Evolutionary conservation across 805 yeast species (phyloP).

Genomic region (Candida chauliodis): DNA sequence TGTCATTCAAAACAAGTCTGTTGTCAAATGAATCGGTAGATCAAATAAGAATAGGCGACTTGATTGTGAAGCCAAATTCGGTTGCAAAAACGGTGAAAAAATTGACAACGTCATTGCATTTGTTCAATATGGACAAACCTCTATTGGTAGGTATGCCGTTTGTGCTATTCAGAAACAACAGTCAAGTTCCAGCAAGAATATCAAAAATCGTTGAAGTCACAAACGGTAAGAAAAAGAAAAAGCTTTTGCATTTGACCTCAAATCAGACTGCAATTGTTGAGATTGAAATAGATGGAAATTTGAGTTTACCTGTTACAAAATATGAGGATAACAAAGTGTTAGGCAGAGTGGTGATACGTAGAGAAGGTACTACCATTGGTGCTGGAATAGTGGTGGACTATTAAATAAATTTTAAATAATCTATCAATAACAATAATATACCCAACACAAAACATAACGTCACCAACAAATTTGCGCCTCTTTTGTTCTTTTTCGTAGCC

Average conservation of each 20-base stretch:
- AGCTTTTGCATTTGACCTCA: conserved; percentile 54
- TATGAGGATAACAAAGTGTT: conserved; percentile 47
- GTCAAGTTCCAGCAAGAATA: conserved; percentile 67
- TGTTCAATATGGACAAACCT: conserved; percentile 57
- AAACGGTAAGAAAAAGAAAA: conserved; percentile 27
- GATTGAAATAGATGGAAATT: conserved; percentile 45
- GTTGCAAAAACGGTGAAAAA: conserved; percentile 23
- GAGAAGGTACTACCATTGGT: conserved; percentile 68
- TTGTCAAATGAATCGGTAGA: conserved; percentile 50
- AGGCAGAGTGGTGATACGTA: conserved; percentile 67
- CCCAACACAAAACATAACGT: conserved; percentile 33
- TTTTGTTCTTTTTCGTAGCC: conserved; percentile 65
- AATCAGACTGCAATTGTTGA: conserved; percentile 58
- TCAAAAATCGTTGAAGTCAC: conserved; percentile 36
- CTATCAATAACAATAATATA: conserved; percentile 31
- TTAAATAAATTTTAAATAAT: conserved; percentile 24
- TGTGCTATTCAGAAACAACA: conserved; percentile 72
- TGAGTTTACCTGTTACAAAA: conserved; percentile 50
- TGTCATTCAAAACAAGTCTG: conserved; percentile 43
- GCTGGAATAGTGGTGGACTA: conserved; percentile 47
- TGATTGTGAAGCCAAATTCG: conserved; percentile 26
- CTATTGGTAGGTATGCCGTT: conserved; percentile 76
- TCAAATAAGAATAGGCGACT: conserved; percentile 60
- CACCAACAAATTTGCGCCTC: conserved; percentile 35
- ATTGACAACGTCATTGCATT: conserved; percentile 25